These are phyloP conservation scores for Plectosphaerella plurivora DNA, from an alignment of 2,329 filamentous ascomycete genomes.

Conservation along the genomic window DNA sequence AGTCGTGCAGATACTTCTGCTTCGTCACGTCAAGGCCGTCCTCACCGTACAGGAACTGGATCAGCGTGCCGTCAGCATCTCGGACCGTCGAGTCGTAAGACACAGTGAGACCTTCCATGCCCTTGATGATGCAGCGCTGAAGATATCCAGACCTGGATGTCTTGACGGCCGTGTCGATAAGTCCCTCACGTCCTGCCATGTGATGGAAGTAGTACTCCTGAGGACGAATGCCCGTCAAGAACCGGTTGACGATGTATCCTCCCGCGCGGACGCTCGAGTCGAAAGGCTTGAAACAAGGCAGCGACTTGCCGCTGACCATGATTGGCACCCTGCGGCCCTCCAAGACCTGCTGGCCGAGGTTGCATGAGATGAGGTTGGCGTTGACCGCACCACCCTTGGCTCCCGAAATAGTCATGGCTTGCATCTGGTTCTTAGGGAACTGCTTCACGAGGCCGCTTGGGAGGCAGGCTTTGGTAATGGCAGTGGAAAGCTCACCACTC, in stretches of 20 bases:
- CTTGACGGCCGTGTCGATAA: conserved; percentile 98
- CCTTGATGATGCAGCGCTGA: conserved; percentile 95
- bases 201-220: conserved; percentile 99
- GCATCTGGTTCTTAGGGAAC: conserved; percentile 98
- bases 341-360: conserved; percentile 92
- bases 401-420: conserved; percentile 95
- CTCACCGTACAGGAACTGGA: conserved; percentile 96
- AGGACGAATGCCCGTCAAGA: conserved; percentile 94
- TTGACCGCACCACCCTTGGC: conserved; percentile 93
- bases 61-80: conserved; percentile 85
- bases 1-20: conserved; percentile 85
- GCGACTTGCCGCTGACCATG: conserved; percentile 96
- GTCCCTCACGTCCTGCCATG: conserved; percentile 96
- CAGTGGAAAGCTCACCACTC: conserved; percentile 67
- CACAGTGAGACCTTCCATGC: conserved; percentile 91
- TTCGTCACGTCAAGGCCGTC: conserved; percentile 94
- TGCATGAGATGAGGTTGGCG: conserved; percentile 95
- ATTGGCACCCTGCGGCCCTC: conserved; percentile 92
- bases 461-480: conserved; percentile 74
- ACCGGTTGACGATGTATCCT: conserved; percentile 91
- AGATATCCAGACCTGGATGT: conserved; percentile 95
- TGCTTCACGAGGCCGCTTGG: conserved; percentile 80
- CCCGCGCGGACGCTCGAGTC: conserved; percentile 86
- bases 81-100: conserved; percentile 93
- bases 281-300: conserved; percentile 90